phyloP scores from a whole-genome alignment of 495 filamentous ascomycete species.

The Penicillium salamii region DNA sequence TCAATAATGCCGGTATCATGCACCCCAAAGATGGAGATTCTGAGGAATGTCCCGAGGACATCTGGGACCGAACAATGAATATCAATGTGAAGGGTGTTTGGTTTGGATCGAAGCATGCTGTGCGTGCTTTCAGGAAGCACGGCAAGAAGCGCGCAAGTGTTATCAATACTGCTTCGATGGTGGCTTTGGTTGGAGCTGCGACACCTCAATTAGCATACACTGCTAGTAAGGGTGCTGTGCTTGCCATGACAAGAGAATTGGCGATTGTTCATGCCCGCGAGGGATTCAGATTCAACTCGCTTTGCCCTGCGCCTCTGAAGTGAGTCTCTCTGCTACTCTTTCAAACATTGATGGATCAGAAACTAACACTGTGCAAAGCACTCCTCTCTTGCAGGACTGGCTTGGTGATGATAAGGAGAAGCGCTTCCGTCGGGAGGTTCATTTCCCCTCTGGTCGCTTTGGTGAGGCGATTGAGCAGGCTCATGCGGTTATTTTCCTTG shows the following conservation, averaged over 20 bases:
- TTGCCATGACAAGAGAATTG: conserved; percentile 2
- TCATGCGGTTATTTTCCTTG: conserved; percentile 85
- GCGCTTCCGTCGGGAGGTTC: conserved; percentile 76
- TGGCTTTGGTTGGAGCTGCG: conserved; percentile 85
- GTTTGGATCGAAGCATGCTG: conserved; percentile 92
- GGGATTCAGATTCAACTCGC: conserved; percentile 80
- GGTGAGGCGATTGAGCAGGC: conserved; percentile 95
- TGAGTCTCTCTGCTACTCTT: conserved; percentile 25
- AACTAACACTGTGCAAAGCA: conserved; percentile 32
- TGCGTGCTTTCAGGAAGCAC: conserved; percentile 72
- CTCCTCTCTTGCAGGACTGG: conserved; percentile 82
- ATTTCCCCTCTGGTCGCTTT: conserved; percentile 86
- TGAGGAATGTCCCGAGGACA: conserved; percentile 75
- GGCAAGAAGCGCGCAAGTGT: conserved; percentile 60
- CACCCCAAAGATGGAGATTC: conserved; percentile 85
- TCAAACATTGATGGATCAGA: background rate
- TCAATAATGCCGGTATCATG: conserved; percentile 99
- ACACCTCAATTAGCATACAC: conserved; percentile 83
- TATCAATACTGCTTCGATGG: conserved; percentile 93
- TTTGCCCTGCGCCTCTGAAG: conserved; percentile 95
- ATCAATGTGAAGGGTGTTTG: conserved; percentile 99
- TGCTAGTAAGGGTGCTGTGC: conserved; percentile 1
- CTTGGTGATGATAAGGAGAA: conserved; percentile 81
- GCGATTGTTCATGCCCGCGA: conserved; percentile 67
- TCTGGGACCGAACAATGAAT: conserved; percentile 91